These are phyloP conservation scores for Ceratocystis smalleyi DNA, from an alignment of 2,329 filamentous ascomycete species.

Conservation along the genomic window DNA sequence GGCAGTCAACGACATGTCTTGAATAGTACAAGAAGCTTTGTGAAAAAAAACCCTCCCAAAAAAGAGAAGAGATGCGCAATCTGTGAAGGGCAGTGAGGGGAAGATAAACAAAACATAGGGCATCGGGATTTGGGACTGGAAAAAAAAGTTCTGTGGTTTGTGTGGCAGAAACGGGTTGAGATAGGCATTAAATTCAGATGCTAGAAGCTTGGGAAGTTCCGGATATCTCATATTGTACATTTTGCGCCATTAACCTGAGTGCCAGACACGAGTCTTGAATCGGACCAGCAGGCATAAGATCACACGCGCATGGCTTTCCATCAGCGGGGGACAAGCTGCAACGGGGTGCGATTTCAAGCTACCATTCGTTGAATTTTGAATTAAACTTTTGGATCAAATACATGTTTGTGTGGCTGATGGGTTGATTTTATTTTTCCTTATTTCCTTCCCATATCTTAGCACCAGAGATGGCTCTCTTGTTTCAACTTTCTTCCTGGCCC, in stretches of 20 bases:
- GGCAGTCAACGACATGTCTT: conserved; percentile 8
- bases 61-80: not conserved
- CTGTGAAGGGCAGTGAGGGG: not conserved
- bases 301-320: not conserved
- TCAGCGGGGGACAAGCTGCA: not conserved
- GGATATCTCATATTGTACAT: not conserved
- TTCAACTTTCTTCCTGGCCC: not conserved
- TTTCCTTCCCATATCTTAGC: not conserved
- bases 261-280: not conserved
- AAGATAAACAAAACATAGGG: not conserved
- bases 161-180: not conserved
- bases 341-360: not conserved
- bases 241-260: not conserved
- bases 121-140: not conserved
- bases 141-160: not conserved
- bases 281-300: not conserved
- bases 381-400: not conserved
- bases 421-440: not conserved
- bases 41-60: not conserved
- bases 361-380: conserved; percentile 1
- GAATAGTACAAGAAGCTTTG: not conserved
- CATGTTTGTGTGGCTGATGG: not conserved
- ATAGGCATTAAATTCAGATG: not conserved
- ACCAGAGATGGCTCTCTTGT: not conserved
- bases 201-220: not conserved